phyloP scores from a whole-genome alignment of 805 yeast species.

The Candida adriatica region DNA sequence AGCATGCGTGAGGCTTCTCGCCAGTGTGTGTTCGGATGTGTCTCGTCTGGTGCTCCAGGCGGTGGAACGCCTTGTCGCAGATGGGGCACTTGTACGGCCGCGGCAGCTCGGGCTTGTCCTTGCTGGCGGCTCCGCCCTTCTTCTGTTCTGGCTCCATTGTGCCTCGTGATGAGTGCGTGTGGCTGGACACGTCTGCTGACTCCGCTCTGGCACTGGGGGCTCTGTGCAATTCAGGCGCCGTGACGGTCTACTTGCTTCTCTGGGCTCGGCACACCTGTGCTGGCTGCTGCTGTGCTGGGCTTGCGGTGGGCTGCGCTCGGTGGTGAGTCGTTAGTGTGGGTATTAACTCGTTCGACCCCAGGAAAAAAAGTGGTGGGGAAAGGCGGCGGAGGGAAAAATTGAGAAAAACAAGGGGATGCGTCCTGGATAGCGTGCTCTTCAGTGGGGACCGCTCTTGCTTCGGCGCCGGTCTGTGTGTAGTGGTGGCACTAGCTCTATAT shows the following conservation, averaged over 20 bases:
- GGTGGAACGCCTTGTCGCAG: conserved; percentile 68
- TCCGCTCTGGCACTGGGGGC: too few species aligned
- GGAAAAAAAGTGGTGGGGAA: conserved; percentile 2
- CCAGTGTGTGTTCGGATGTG: conserved; percentile 80
- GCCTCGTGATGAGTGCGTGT: not conserved
- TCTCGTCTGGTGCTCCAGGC: conserved; percentile 73
- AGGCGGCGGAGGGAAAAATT: not conserved
- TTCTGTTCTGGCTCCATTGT: conserved; percentile 1
- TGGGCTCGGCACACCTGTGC: too few species aligned
- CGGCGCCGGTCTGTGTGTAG: too few species aligned
- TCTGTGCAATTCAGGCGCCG: too few species aligned
- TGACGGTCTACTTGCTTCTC: too few species aligned
- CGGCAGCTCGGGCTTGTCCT: conserved; percentile 22
- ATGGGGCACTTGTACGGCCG: conserved; percentile 69
- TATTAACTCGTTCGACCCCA: conserved; percentile 1
- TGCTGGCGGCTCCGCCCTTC: not conserved
- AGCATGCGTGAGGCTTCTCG: conserved; percentile 74
- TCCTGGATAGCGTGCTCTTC: too few species aligned
- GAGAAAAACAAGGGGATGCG: not conserved
- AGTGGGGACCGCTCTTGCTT: too few species aligned
- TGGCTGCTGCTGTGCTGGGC: too few species aligned
- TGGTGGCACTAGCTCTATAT: too few species aligned
- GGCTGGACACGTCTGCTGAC: too few species aligned
- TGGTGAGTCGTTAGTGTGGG: not conserved
- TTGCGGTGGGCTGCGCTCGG: too few species aligned